These are phyloP conservation scores for Agastache rugosa DNA, from an alignment of 257 asterid genomes.

Conservation along the genomic window DNA sequence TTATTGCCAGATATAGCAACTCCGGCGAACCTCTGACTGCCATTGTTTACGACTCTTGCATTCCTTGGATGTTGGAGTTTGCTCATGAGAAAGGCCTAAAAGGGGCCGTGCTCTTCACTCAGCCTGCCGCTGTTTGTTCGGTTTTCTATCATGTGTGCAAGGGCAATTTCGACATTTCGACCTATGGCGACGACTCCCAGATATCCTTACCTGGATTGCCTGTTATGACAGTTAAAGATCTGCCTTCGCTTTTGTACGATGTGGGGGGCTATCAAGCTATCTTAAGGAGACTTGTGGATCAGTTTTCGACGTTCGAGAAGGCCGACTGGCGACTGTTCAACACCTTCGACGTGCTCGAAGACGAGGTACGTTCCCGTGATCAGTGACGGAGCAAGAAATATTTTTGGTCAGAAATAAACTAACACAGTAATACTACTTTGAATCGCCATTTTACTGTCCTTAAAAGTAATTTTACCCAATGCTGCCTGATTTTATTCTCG, in stretches of 20 bases:
- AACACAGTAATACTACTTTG: too few relatives aligned
- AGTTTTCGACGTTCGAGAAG: slow-evolving; percentile 41
- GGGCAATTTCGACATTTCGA: slow-evolving; percentile 40
- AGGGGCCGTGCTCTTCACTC: slow-evolving; percentile 50
- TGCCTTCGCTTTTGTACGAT: slow-evolving; percentile 47
- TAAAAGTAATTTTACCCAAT: too few relatives aligned
- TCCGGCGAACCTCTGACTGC: slow-evolving; percentile 23
- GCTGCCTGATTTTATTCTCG: too few relatives aligned
- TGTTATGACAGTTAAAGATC: slow-evolving; percentile 29
- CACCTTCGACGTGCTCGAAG: slow-evolving; percentile 62
- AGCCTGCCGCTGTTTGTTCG: slow-evolving; percentile 38
- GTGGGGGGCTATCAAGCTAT: slow-evolving; percentile 35
- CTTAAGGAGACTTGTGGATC: slow-evolving; percentile 26
- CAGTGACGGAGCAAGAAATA: too few relatives aligned
- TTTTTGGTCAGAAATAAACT: too few relatives aligned
- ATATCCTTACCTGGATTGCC: slow-evolving; percentile 52
- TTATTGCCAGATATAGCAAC: slow-evolving; percentile 29
- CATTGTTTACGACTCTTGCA: slow-evolving; percentile 40
- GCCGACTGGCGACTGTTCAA: slow-evolving; percentile 75
- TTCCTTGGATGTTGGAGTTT: slow-evolving; percentile 47
- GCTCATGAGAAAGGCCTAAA: slow-evolving; percentile 48
- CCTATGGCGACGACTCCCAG: slow-evolving; percentile 13
- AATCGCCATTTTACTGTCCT: too few relatives aligned
- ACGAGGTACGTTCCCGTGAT: slow-evolving; percentile 54
- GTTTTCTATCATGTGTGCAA: slow-evolving; percentile 44